Evolutionary conservation across 2,329 filamentous ascomycete genomes (phyloP), one percentile per base, ranked within the genome.

Genomic region (Juglanconis juglandina): DNA sequence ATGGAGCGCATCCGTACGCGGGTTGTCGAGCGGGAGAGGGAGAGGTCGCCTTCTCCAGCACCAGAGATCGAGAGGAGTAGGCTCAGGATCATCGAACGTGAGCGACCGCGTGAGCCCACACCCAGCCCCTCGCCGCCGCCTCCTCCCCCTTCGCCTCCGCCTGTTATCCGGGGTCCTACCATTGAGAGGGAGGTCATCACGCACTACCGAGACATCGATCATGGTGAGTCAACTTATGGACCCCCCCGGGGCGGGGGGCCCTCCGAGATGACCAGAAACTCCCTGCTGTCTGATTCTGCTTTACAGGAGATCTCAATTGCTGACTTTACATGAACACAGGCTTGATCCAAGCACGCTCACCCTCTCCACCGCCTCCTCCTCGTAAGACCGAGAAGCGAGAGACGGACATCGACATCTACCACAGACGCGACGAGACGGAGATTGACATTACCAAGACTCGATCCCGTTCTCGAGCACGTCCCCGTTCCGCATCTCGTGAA

Each of bases 121-220:
- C 77, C 81, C 24, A 74, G 75, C 72, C 73, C 77, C 59, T 81
- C 81, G 10, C 79, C 78, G 14, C 72, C 78, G 14, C 72, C 80
- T 24, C 79, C 81, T 10, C 81, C 83, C 24, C 84, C 85, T 4
- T 80, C 82, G n/a, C 84, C 83, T 49, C 86, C 85, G 35, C 82
- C 83, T 64, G 81, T 89, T 49, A 87, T 95, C 68, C 83, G 86
- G 47, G 87, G 88, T 24, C 92, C 92, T 39, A 89, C 88, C 1
- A 91, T 96, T 67, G 90, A 94, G 74, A 87, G 94, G 69, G 91
- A 96, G 71, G 87, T 96, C 61, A 93, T 96, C 66, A 96, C 91
- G 0, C 91, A 95, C 75, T 94, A 95, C 71, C 84, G 88, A 60
- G 90, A 94, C 70, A 89, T 96, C 67, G 90, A 96, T 70, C 91